These are phyloP conservation scores for Rosa multiflora DNA, from an alignment of 306 rosid genomes.

Conservation along the genomic window DNA sequence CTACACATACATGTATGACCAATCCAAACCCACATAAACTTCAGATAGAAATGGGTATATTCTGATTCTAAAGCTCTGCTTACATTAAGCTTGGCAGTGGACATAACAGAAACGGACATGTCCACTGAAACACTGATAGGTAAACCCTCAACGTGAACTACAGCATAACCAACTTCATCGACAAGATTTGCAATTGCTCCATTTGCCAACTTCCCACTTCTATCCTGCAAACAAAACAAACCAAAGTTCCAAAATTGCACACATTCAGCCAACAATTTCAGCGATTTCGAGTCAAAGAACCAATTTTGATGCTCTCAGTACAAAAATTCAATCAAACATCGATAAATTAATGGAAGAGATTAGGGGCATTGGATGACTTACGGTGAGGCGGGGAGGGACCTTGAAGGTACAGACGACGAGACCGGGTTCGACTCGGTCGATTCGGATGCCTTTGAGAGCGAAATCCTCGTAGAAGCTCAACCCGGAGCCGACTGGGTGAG, in stretches of 20 bases:
- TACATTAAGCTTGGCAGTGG: slow-evolving; percentile 57
- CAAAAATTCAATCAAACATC: background rate
- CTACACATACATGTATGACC: background rate
- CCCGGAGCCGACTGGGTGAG: slow-evolving; percentile 24
- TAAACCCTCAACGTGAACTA: slow-evolving; percentile 56
- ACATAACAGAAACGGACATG: slow-evolving; percentile 74
- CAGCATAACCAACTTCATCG: slow-evolving; percentile 71
- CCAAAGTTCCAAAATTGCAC: background rate
- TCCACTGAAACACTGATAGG: slow-evolving; percentile 87
- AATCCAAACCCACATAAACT: slow-evolving; percentile 14
- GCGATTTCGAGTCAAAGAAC: background rate
- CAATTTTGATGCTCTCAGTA: background rate
- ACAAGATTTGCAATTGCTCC: slow-evolving; percentile 83
- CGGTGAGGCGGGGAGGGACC: slow-evolving; percentile 60
- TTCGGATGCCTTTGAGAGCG: slow-evolving; percentile 64
- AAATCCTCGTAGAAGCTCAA: slow-evolving; percentile 57
- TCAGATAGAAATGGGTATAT: background rate
- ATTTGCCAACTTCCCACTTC: slow-evolving; percentile 54
- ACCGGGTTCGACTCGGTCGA: slow-evolving; percentile 75
- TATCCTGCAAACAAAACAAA: slow-evolving; percentile 48
- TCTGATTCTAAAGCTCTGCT: slow-evolving; percentile 29
- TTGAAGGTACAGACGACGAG: slow-evolving; percentile 58
- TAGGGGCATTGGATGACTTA: slow-evolving; percentile 2
- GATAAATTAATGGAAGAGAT: background rate
- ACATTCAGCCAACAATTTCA: background rate